phyloP scores from a whole-genome alignment of 225 moss, liverwort and hornwort genomes.

The Thuidium tamariscinum region DNA sequence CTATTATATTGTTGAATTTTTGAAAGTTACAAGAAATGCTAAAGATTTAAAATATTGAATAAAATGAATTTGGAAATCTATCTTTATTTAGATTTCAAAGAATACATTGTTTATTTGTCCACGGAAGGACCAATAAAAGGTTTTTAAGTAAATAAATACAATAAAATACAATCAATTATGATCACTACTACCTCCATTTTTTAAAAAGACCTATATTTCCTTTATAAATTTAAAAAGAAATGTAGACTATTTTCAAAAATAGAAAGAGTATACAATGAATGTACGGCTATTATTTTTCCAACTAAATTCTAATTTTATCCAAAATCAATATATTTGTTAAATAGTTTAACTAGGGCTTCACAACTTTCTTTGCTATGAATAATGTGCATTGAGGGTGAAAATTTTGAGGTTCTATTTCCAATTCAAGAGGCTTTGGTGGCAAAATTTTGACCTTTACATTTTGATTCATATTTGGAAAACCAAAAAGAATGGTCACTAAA shows the following conservation, averaged over 20 bases:
- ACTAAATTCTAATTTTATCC: too few relatives aligned
- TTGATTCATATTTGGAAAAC: accelerated
- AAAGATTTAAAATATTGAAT: neutral
- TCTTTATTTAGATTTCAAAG: neutral
- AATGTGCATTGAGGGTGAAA: neutral
- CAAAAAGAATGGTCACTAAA: accelerated
- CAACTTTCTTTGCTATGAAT: accelerated
- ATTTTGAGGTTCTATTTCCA: accelerated
- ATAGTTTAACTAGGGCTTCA: accelerated
- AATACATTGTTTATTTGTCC: neutral
- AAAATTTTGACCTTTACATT: neutral
- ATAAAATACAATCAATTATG: too few relatives aligned
- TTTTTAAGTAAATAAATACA: neutral
- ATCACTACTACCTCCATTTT: too few relatives aligned
- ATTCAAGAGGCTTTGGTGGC: accelerated
- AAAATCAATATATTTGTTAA: neutral
- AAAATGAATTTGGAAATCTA: too few relatives aligned
- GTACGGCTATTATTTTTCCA: neutral
- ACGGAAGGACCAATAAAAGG: too few relatives aligned
- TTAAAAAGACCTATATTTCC: too few relatives aligned
- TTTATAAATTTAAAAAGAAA: too few relatives aligned
- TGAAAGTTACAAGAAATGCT: too few relatives aligned
- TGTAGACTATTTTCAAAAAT: too few relatives aligned
- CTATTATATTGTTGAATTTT: too few relatives aligned
- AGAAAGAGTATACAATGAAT: neutral